Evolutionary conservation across 805 yeast species (phyloP).

Genomic region (Spathaspora arborariae): DNA sequence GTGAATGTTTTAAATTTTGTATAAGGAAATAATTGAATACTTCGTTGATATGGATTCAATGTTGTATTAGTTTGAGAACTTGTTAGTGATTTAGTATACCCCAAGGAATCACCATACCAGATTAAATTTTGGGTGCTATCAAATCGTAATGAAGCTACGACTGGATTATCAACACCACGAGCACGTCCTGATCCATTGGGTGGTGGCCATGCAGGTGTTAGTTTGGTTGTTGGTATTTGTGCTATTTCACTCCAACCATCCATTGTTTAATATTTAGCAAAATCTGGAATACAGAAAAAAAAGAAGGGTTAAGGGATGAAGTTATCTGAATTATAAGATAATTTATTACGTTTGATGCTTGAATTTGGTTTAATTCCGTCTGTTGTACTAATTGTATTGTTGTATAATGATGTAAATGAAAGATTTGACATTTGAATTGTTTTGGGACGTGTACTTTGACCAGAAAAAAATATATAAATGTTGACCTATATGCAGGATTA

Average conservation of each 20-base stretch:
- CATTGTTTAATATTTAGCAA: slow-evolving; percentile 25
- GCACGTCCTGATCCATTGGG: background rate
- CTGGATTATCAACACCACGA: background rate
- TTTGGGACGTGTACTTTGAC: background rate
- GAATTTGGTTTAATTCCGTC: background rate
- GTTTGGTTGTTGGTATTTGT: slow-evolving; percentile 9
- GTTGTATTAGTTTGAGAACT: slow-evolving; percentile 9
- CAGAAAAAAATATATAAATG: background rate
- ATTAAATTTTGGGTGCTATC: slow-evolving; percentile 72
- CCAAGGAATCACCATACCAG: slow-evolving; percentile 79
- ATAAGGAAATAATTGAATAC: slow-evolving; percentile 29
- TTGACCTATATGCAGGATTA: background rate
- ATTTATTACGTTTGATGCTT: background rate
- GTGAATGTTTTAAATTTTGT: slow-evolving; percentile 33
- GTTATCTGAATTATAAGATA: too few species aligned
- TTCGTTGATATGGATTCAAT: slow-evolving; percentile 15
- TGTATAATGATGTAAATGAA: background rate
- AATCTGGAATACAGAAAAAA: background rate
- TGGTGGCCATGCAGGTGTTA: slow-evolving; percentile 1
- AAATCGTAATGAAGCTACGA: slow-evolving; percentile 40
- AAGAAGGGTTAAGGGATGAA: background rate
- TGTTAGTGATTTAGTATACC: slow-evolving; percentile 37
- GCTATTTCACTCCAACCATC: slow-evolving; percentile 51
- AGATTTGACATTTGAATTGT: background rate
- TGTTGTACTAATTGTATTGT: background rate